Evolutionary conservation across 108 stramenopile genomes (phyloP), one percentile per base, ranked within the genome.

Genomic region (Heterococcus sp.): DNA sequence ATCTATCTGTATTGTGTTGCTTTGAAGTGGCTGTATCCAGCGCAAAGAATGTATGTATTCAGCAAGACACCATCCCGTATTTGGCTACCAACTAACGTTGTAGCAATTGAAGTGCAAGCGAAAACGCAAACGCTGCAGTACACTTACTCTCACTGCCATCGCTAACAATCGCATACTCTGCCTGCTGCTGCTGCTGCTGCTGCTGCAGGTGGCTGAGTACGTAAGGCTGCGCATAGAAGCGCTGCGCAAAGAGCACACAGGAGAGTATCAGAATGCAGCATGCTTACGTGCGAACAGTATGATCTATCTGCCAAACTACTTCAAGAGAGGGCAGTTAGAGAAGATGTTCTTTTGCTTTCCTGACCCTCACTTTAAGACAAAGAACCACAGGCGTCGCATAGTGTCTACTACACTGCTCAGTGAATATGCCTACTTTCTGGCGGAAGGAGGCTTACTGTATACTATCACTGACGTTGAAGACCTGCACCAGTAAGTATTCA

Each of bases 331-430:
- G 14, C 87, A 88, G 78, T 80, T 97, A 28, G 72, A 88, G 4
- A 96, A 95, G 83, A 88, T 95, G 32, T 97, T 96, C 85, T 94
- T 97, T 81, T 96, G 95, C 86, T 97, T 97, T 80, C 95, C 96
- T 30, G 96, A 97, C 87, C 96, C 96, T 33, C 96, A 97, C 79
- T 97, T 97, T 86, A 97, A 97, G 86, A 92, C 92, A 67, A 97
- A 97, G 91, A 97, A 97, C 87, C 94, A 95, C 89, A 89, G 90
- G 4, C 87, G 96, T 11, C 88, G 96, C 3, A 96, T 97, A 66
- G 89, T 97, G 2, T 89, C 90, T 31, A 88, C 89, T 21, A 69
- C 92, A 46, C 79, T 97, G 31, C 76, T 96, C 35, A 88, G 93
- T 0, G 95, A 98, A 87, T 98, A 98, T 86, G 95, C 94, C 37